Base-by-base conservation (phyloP, 352 stramenopile genomes). In the Phytophthora podocarpi region DNA sequence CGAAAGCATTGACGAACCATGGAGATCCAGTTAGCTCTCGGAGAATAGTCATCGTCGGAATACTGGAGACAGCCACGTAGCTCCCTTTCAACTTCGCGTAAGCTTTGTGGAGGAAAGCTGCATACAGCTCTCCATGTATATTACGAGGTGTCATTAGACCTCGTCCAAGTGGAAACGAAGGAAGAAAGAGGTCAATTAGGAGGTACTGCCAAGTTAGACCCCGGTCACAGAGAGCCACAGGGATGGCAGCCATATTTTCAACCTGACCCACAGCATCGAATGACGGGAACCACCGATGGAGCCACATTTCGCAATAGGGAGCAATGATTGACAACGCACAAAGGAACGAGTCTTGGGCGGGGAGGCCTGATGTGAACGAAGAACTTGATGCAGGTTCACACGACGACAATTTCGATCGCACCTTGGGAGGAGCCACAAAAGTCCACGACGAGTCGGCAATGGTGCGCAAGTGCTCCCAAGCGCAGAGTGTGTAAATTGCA, bases 21-120 rank as follows among this genome's bases (percentile, higher is more conserved):
- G 70, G 72, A 13, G 59, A 50, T 3, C 80, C 77, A 9, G 77
- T 78, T 12, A 90, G 52, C 13, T 87, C 78, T 41, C 46, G 57
- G 0, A 90, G 46, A 31, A 87, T 72, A 4, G 30, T 4, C 16
- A 77, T 51, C 1, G 72, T 77, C 1, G 78, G 15, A 23, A 78
- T 36, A 0, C 7, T 36, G 0, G 46, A 15, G 26, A 83, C 30
- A 3, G 56, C 43, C 1, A 32, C 37, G 35, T 85, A 90, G 52
- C 67, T 74, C 4, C 77, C 76, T 50, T 70, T 71, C 8, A 83
- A 35, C 31, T 90, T 90, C 5, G 74, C 81, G 13, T 71, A 78
- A n/a, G 78, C 78, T 41, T 90, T 90, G 16, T 89, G 74, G 0
- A 90, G 57, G 4, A 87, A 34, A 18, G 69, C 52, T 1, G 67